Evolutionary conservation across 345 rosid genomes (phyloP).

Genomic region (Cardiospermum halicacabum): DNA sequence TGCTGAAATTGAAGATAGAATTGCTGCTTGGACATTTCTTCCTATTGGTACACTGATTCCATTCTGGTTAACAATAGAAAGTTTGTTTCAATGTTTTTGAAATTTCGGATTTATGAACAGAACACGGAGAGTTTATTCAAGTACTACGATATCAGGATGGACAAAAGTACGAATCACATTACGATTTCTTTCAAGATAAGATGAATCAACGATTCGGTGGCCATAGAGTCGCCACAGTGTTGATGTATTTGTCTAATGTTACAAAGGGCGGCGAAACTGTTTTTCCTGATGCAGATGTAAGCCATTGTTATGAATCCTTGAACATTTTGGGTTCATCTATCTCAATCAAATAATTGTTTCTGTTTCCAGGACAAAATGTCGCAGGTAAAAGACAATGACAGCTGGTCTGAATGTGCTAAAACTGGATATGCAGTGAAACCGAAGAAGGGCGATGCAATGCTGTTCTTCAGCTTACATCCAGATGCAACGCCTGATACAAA

Average conservation of each 20-base stretch:
- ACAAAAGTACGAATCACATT: constrained; percentile 93
- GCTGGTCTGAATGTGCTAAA: constrained; percentile 88
- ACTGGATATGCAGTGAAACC: constrained; percentile 88
- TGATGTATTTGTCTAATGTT: constrained; percentile 86
- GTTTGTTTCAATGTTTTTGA: constrained; percentile 15
- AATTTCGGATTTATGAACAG: constrained; percentile 33
- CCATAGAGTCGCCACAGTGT: constrained; percentile 82
- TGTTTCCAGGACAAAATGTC: constrained; percentile 39
- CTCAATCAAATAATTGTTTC: not conserved
- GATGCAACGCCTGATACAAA: constrained; percentile 56
- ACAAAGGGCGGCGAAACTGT: constrained; percentile 88
- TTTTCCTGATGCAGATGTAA: constrained; percentile 72
- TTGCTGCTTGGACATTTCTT: constrained; percentile 94
- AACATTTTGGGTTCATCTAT: not conserved
- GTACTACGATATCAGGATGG: constrained; percentile 81
- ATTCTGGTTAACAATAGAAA: constrained; percentile 1
- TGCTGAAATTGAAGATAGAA: constrained; percentile 57
- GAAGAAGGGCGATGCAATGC: constrained; percentile 79
- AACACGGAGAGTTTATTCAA: constrained; percentile 89
- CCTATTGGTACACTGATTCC: constrained; percentile 48
- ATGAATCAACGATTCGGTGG: constrained; percentile 66
- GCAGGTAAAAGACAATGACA: constrained; percentile 68
- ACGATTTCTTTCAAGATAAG: constrained; percentile 76
- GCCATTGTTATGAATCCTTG: not conserved
- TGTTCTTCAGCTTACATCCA: constrained; percentile 90